Evolutionary conservation across 2,329 filamentous ascomycete species (phyloP), one percentile per base, ranked within the genome.

Genomic region (Elsinoe batatas): DNA sequence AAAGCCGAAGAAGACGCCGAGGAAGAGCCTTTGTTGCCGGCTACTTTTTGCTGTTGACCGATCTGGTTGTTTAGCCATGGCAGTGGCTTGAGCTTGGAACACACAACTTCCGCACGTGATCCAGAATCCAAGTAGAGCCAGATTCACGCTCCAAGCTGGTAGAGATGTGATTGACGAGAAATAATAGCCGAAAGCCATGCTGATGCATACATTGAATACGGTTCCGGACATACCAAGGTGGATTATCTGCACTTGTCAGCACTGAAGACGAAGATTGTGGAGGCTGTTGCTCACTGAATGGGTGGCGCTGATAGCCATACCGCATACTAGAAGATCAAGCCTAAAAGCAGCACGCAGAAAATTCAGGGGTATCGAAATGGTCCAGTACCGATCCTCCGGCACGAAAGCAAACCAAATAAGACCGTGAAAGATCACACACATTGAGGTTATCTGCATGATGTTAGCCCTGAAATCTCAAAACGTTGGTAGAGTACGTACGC

Each of bases 191-290:
- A 51, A 51, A 3, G 47, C 68, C 62, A 64, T 64, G 65, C 57
- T 68, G 46, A 60, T 67, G 61, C 63, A 74, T 44, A 64, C 69
- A 64, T 67, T 62, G 13, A 75, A 56, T 2, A 74, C 64, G 15
- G 68, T 65, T 12, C 75, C 64, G 2, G 69, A 70, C 22, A 72
- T 60, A 3, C 72, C 72, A 56, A 71, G 64, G 47, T 71, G 67
- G 12, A 66, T 62, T 15, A 74, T 63, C 75, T 78, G 54, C 3
- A n/a, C 8, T 54, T 54, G 44, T 60, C 50, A 60, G 57, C 40
- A 33, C 18, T 26, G 15, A 26, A 32, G 5, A 8, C 1, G 12
- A 10, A 10, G 11, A 30, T 13, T 3, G 6, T 12, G 15, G 18
- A 13, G 1, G 32, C n/a, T n/a, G 20, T 10, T 5, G 61, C 66